Conservation (phyloP, 1,139 yeast species). For the Candida tropicalis region DNA sequence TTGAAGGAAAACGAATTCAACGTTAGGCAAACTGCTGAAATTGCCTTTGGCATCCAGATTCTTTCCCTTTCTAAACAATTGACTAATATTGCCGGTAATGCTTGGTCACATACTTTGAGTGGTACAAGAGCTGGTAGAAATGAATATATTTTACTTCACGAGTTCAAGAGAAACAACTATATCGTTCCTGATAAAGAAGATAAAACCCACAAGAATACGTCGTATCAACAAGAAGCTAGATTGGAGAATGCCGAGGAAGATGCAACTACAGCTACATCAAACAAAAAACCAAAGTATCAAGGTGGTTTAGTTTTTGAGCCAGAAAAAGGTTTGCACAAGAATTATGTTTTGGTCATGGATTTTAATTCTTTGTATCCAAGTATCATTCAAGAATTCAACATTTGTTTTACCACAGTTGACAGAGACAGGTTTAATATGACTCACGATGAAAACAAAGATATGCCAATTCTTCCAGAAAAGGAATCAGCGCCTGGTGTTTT, state of each 20-base stretch:
- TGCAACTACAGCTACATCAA: slow-evolving; percentile 51
- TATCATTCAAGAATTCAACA: slow-evolving; percentile 94
- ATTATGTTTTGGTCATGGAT: slow-evolving; percentile 92
- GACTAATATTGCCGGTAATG: slow-evolving; percentile 94
- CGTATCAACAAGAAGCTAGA: slow-evolving; percentile 40
- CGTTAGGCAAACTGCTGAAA: slow-evolving; percentile 72
- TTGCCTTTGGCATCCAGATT: slow-evolving; percentile 83
- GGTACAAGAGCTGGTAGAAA: slow-evolving; percentile 98
- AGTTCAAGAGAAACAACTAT: slow-evolving; percentile 77
- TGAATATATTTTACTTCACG: slow-evolving; percentile 90
- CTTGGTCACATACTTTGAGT: slow-evolving; percentile 93
- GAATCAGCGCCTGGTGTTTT: slow-evolving; percentile 75
- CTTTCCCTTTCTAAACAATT: slow-evolving; percentile 87
- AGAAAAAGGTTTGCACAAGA: slow-evolving; percentile 90
- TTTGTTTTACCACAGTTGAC: slow-evolving; percentile 94
- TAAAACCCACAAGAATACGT: slow-evolving; percentile 46
- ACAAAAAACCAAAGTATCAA: slow-evolving; percentile 81
- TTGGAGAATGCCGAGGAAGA: slow-evolving; percentile 48
- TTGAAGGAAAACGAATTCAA: slow-evolving; percentile 68
- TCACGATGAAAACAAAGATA: slow-evolving; percentile 60
- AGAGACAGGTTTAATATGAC: slow-evolving; percentile 54
- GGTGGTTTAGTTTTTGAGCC: slow-evolving; percentile 99
- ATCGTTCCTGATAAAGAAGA: slow-evolving; percentile 89
- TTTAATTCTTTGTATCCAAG: slow-evolving; percentile 97
- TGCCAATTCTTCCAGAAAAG: slow-evolving; percentile 71